Percentiles rank a stretch among this genome's conserved stretches.
Conservation (phyloP, 2,329 filamentous ascomycete genomes). For the Stromatinia cepivora region DNA sequence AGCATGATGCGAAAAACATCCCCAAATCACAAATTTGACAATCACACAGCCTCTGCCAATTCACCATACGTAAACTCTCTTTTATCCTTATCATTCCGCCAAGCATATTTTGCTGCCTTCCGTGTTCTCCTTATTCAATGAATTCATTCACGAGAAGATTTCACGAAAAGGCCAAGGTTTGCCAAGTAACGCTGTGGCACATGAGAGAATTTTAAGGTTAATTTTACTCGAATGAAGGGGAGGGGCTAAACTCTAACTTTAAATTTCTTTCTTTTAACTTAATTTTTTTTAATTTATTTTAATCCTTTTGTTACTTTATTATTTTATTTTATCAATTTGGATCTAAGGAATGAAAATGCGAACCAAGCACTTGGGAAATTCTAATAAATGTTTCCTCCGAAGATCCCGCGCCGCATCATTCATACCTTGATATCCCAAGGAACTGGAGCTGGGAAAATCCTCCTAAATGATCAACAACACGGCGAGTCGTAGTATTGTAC, state of each 20-base stretch:
- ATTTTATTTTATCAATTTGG: background rate
- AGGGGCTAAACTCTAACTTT: conserved; percentile 11
- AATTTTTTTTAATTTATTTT: background rate
- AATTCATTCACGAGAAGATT: background rate
- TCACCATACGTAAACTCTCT: background rate
- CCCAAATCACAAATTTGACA: background rate
- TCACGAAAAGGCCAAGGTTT: background rate
- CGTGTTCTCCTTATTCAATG: background rate
- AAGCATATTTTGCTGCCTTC: background rate
- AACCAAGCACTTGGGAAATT: background rate
- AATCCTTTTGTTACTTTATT: background rate
- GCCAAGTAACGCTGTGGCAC: conserved; percentile 13
- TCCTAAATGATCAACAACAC: background rate
- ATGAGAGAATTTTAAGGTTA: conserved; percentile 17
- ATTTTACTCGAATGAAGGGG: conserved; percentile 12
- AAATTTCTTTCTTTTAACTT: background rate
- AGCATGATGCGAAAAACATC: background rate
- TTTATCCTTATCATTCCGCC: background rate
- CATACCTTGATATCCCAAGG: background rate
- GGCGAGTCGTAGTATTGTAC: background rate
- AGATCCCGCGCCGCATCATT: background rate
- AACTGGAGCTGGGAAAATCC: background rate
- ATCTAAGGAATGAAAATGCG: background rate
- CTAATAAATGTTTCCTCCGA: conserved; percentile 1
- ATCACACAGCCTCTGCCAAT: conserved; percentile 12